Evolutionary conservation across 2,329 filamentous ascomycete species (phyloP).

Genomic region (Geoglossum cookeanum): DNA sequence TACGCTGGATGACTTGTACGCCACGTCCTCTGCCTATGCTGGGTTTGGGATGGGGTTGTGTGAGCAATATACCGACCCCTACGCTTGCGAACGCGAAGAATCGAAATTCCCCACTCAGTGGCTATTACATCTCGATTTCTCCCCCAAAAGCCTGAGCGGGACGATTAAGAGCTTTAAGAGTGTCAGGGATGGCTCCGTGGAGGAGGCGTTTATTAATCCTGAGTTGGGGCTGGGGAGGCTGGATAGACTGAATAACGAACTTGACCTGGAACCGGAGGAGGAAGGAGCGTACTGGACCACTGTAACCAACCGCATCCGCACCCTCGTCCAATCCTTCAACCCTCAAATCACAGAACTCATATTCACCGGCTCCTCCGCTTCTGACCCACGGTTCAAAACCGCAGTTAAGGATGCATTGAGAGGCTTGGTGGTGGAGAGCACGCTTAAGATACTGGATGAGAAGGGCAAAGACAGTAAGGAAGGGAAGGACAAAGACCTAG

Average conservation of each 20-base stretch:
- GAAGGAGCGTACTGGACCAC: not conserved
- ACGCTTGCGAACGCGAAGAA: not conserved
- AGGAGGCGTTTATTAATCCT: not conserved
- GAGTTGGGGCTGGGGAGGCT: not conserved
- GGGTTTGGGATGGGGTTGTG: not conserved
- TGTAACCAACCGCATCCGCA: not conserved
- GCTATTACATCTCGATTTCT: not conserved
- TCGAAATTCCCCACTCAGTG: not conserved
- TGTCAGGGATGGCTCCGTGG: not conserved
- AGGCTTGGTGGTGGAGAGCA: not conserved
- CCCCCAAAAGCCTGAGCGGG: not conserved
- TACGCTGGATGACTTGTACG: not conserved
- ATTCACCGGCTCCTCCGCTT: not conserved
- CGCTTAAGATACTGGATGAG: not conserved
- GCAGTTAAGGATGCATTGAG: not conserved
- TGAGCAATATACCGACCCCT: not conserved
- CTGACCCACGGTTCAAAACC: not conserved
- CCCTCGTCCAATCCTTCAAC: not conserved
- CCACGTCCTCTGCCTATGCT: not conserved
- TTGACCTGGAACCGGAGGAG: not conserved
- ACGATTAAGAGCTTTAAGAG: not conserved
- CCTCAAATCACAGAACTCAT: not conserved
- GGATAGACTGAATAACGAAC: not conserved
- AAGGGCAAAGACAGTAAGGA: not conserved
- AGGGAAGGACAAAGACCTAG: not conserved